Evolutionary conservation across 176 grass and related monocot species (phyloP).

Genomic region (Tillandsia fasciculata): DNA sequence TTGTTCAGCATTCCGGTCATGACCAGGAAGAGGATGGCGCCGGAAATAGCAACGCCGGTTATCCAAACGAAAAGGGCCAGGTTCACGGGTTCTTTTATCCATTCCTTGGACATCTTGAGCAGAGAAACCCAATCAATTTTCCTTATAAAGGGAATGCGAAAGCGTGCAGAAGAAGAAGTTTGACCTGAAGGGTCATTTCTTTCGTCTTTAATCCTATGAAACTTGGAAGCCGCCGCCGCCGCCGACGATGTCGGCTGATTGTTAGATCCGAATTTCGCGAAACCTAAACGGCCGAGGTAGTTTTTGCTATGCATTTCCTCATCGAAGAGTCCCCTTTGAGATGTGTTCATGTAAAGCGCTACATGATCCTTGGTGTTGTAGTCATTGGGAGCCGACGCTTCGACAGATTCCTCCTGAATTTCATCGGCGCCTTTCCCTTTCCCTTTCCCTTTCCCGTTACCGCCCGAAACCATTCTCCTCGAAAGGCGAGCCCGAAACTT

Average conservation of each 20-base stretch:
- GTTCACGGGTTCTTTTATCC: slow-evolving; percentile 59
- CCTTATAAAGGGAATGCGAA: slow-evolving; percentile 29
- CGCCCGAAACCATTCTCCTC: slow-evolving; percentile 16
- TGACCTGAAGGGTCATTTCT: neutral
- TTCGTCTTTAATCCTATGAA: slow-evolving; percentile 8
- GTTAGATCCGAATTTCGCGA: neutral
- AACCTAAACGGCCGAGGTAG: neutral
- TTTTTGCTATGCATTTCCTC: slow-evolving; percentile 16
- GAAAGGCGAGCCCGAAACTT: neutral
- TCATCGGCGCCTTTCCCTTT: slow-evolving; percentile 15
- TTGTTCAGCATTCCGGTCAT: slow-evolving; percentile 73
- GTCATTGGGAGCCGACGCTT: neutral
- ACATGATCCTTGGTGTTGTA: slow-evolving; percentile 20
- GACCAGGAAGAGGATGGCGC: slow-evolving; percentile 75
- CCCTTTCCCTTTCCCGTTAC: slow-evolving; percentile 10
- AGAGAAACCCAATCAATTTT: slow-evolving; percentile 54
- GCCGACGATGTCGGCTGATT: neutral
- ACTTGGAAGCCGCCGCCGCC: slow-evolving; percentile 1
- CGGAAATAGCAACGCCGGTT: slow-evolving; percentile 37
- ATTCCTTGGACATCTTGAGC: slow-evolving; percentile 42
- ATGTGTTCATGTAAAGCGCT: slow-evolving; percentile 16
- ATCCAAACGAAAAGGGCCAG: slow-evolving; percentile 59
- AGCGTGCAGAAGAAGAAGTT: slow-evolving; percentile 4
- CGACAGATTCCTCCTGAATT: slow-evolving; percentile 23
- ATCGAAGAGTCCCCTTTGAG: slow-evolving; percentile 21